Percentiles rank a stretch among this genome's conserved stretches.
These are phyloP conservation scores for Venturia carpophila DNA, from an alignment of 2,329 filamentous ascomycete species.

Conservation along the genomic window DNA sequence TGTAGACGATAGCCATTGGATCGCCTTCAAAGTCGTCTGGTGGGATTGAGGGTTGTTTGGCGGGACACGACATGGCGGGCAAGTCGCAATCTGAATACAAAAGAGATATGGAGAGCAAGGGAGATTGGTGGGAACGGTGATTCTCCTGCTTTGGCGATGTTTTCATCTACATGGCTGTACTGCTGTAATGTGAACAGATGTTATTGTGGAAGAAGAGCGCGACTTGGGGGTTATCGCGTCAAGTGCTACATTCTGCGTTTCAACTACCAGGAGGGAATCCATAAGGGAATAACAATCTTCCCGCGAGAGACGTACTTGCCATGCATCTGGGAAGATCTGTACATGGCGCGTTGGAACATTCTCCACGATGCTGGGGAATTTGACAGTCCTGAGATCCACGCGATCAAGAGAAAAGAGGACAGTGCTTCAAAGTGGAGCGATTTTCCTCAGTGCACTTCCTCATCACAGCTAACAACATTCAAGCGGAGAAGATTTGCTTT, in stretches of 20 bases:
- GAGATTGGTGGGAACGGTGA: not conserved
- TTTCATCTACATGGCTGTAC: not conserved
- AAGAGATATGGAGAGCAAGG: not conserved
- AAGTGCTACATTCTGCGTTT: not conserved
- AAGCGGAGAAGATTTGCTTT: not conserved
- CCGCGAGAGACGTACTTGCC: not conserved
- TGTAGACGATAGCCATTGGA: not conserved
- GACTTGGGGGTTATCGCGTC: not conserved
- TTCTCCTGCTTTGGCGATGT: not conserved
- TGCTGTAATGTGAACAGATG: not conserved
- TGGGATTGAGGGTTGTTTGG: not conserved
- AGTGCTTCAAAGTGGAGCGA: not conserved
- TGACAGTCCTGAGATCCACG: not conserved
- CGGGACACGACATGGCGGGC: not conserved
- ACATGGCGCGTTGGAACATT: not conserved
- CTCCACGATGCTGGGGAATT: not conserved
- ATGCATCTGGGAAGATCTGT: not conserved
- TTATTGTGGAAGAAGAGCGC: not conserved
- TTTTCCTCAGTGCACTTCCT: no score
- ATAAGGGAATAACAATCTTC: not conserved
- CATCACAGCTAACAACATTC: no score
- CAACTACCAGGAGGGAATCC: not conserved
- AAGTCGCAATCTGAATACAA: not conserved
- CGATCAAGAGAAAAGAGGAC: not conserved
- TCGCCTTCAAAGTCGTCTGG: conserved; percentile 2